Conservation (phyloP, 1,284 basidiomycete species). For the Rhizopogon hawkerae region DNA sequence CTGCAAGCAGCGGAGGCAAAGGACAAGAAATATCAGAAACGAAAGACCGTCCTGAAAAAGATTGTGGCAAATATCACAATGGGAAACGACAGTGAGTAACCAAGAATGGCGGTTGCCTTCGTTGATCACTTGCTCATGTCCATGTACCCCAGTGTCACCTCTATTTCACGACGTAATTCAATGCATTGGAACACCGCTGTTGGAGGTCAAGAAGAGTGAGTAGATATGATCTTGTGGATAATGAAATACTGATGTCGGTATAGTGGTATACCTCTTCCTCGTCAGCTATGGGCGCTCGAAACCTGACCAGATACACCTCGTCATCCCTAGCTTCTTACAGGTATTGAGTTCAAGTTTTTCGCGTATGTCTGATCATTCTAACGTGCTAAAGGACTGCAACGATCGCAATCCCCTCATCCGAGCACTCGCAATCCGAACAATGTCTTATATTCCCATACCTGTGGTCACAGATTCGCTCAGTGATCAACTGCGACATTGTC, state of each 20-base stretch:
- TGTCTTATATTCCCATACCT: slow-evolving; percentile 91
- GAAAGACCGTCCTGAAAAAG: slow-evolving; percentile 91
- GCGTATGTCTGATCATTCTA: slow-evolving; percentile 4
- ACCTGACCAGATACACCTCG: slow-evolving; percentile 81
- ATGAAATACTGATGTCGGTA: slow-evolving; percentile 8
- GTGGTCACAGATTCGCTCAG: slow-evolving; percentile 71
- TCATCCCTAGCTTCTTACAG: slow-evolving; percentile 85
- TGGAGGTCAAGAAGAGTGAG: slow-evolving; percentile 99
- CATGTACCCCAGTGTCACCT: slow-evolving; percentile 68
- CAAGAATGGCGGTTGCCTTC: slow-evolving; percentile 20
- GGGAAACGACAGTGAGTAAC: slow-evolving; percentile 83
- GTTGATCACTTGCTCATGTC: slow-evolving; percentile 13
- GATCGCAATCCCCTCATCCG: slow-evolving; percentile 90
- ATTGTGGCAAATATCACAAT: slow-evolving; percentile 94
- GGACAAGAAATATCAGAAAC: slow-evolving; percentile 89
- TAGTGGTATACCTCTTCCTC: slow-evolving; percentile 90
- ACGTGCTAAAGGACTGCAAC: slow-evolving; percentile 67
- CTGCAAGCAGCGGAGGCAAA: slow-evolving; percentile 83
- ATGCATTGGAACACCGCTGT: slow-evolving; percentile 77
- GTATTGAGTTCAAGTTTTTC: slow-evolving; percentile 30
- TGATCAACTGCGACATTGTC: slow-evolving; percentile 79
- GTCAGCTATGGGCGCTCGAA: slow-evolving; percentile 87
- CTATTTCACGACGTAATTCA: slow-evolving; percentile 86
- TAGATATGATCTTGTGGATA: slow-evolving; percentile 3
- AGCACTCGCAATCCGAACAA: slow-evolving; percentile 87